Conservation (phyloP, 129 eudicot genomes). For the Flaveria brownii region DNA sequence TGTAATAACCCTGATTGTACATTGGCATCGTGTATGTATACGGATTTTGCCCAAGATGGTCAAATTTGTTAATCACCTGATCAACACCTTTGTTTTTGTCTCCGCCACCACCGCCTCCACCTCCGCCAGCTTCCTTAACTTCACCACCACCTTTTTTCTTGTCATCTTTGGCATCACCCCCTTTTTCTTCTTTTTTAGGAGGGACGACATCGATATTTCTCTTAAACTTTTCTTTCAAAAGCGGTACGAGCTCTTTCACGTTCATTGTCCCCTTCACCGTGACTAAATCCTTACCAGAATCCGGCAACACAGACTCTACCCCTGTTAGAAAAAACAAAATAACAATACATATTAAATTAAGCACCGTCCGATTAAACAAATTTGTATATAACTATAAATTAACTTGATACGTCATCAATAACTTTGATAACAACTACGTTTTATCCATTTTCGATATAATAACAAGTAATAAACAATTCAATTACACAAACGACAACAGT, state of each 20-base stretch:
- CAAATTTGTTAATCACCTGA: conserved; percentile 54
- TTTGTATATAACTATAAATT: background rate
- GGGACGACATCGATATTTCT: conserved; percentile 49
- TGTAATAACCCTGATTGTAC: conserved; percentile 37
- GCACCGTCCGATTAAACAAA: conserved; percentile 13
- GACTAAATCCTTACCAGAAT: conserved; percentile 45
- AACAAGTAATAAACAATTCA: no score
- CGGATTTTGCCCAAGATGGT: conserved; percentile 40
- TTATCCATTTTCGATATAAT: no score
- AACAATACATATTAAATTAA: background rate
- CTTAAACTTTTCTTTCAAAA: conserved; percentile 49
- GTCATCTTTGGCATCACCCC: conserved; percentile 11
- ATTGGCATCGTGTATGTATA: conserved; percentile 41
- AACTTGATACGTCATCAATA: conserved; percentile 24
- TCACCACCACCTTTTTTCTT: conserved; percentile 39
- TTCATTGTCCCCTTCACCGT: conserved; percentile 62
- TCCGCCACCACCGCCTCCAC: conserved; percentile 10
- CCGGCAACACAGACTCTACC: conserved; percentile 45
- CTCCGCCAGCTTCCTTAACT: background rate
- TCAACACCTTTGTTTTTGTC: conserved; percentile 35
- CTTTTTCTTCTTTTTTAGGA: conserved; percentile 50
- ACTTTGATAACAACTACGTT: background rate
- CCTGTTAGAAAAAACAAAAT: conserved; percentile 37
- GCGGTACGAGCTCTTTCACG: conserved; percentile 48
- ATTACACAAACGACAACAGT: no score